These are phyloP conservation scores for Ganoderma sp. DNA, from an alignment of 1,284 basidiomycete genomes.

Conservation along the genomic window DNA sequence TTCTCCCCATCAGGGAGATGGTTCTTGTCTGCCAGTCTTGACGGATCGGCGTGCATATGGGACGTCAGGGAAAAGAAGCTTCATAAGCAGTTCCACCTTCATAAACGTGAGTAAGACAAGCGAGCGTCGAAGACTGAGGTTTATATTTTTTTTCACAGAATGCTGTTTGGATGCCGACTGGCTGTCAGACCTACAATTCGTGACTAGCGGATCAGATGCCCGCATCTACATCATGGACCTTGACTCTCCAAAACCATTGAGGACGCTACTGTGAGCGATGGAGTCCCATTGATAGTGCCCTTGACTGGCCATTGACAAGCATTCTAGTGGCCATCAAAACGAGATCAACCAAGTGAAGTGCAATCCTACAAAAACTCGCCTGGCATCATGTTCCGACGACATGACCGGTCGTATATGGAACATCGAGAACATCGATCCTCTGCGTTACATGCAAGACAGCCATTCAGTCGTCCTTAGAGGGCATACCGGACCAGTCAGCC, in stretches of 20 bases:
- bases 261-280: constrained; percentile 49
- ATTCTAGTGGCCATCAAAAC: constrained; percentile 68
- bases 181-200: constrained; percentile 75
- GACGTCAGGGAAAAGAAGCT: constrained; percentile 69
- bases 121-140: constrained; percentile 15
- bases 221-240: constrained; percentile 66
- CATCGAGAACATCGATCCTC: constrained; percentile 46
- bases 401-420: constrained; percentile 79
- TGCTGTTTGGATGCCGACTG: constrained; percentile 85
- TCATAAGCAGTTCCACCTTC: constrained; percentile 65
- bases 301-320: neutral
- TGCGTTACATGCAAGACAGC: constrained; percentile 42
- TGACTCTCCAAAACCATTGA: constrained; percentile 56
- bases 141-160: constrained; percentile 46
- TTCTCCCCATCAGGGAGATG: constrained; percentile 75
- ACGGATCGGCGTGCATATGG: constrained; percentile 79
- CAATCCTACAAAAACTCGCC: constrained; percentile 64
- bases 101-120: constrained; percentile 56
- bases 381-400: constrained; percentile 85
- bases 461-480: constrained; percentile 60
- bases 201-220: constrained; percentile 75
- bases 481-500: constrained; percentile 70
- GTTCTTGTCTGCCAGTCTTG: constrained; percentile 75
- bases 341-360: constrained; percentile 82
- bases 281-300: neutral